These are phyloP conservation scores for Bruguiera sexangula DNA, from an alignment of 345 rosid genomes.

Conservation along the genomic window DNA sequence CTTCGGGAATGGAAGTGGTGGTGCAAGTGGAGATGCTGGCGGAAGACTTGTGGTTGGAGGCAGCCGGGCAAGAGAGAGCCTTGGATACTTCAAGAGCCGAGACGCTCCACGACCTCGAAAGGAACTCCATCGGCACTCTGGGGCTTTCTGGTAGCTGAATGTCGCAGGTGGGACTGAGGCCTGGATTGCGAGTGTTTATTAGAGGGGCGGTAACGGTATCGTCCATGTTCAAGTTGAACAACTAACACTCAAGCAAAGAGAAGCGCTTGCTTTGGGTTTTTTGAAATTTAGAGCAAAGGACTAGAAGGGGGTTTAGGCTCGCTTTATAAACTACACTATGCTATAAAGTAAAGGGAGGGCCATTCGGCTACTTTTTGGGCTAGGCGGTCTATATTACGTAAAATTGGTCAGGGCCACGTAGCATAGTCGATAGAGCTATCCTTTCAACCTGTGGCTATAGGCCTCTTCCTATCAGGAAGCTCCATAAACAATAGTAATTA, in stretches of 20 bases:
- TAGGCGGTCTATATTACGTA: too few species aligned
- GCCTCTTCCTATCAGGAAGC: neutral
- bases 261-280: neutral
- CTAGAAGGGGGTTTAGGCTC: too few species aligned
- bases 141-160: conserved; percentile 75
- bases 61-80: conserved; percentile 43
- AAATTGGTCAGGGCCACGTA: neutral
- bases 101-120: conserved; percentile 84
- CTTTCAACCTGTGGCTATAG: neutral
- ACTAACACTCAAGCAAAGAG: neutral
- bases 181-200: conserved; percentile 37
- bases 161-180: conserved; percentile 19
- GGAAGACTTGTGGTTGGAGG: conserved; percentile 17
- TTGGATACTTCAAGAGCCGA: conserved; percentile 83
- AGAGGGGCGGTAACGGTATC: conserved; percentile 25
- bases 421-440: neutral
- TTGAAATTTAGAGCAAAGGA: neutral
- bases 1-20: conserved; percentile 58
- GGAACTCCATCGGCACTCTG: conserved; percentile 86
- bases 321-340: too few species aligned
- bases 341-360: too few species aligned
- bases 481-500: too few species aligned
- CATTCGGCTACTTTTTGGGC: too few species aligned
- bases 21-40: too few species aligned
- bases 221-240: conserved; percentile 20